Base-by-base conservation (phyloP, 1,284 basidiomycete species). In the Irpex sp. region DNA sequence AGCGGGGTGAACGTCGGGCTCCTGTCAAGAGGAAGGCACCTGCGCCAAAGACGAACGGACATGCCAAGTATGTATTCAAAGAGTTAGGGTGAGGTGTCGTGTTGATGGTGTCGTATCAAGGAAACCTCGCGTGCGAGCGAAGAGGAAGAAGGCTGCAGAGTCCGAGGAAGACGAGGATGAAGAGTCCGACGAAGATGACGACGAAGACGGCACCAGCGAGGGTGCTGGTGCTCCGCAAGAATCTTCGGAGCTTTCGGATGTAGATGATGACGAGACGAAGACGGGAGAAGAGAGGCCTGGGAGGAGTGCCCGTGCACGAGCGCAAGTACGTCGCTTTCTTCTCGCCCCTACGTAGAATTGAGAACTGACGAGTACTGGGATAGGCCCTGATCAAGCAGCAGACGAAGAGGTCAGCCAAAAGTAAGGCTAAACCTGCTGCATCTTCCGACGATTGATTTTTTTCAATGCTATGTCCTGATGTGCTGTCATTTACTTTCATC, bases 271-370 rank as follows among this genome's bases (percentile, higher is more conserved):
- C 5, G 70, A 67, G 7, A 74, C 71, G 4, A 71, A 72, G 51
- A 67, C 46, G 19, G 26, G 67, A 9, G 71, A 70, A 37, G 68
- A 66, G 58, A 69, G 74, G 51, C 71, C 77, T 1, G 74, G 78
- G 17, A 69, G 79, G 57, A 77, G 78, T 50, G 81, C 81, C 8
- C 70, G 81, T 57, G 76, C 73, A 8, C 75, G 78, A 58, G 82
- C 81, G 0, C 80, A 82, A 72, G 81, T 81, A 65, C n/a, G 55
- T 7, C 57, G 33, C 5, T 17, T 26, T 15, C 19, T 55, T 11
- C 5, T 19, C 35, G 3, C 62, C 5, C 17, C 37, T 15, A 13
- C 37, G 39, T 6, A 43, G 59, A 1, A 15, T 47, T 33, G 2
- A 19, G 26, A 26, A 26, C 36, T 60, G 62, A 59, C 66, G 43